Conservation (phyloP, 2,329 filamentous ascomycete genomes). For the Penicillium sp. region DNA sequence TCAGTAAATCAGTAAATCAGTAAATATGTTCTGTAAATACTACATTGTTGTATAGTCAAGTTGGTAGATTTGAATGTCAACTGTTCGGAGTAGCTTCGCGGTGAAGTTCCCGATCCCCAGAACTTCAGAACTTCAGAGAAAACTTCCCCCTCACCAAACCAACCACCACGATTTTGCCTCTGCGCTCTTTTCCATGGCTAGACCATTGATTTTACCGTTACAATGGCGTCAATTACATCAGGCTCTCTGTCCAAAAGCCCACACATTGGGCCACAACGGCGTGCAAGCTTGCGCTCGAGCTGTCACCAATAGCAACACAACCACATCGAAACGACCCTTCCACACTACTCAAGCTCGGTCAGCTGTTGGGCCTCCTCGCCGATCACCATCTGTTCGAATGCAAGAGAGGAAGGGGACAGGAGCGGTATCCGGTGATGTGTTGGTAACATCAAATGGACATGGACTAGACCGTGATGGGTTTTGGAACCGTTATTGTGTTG, state of each 20-base stretch:
- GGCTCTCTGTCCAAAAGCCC: not conserved
- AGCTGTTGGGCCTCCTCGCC: not conserved
- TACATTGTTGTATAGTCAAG: not conserved
- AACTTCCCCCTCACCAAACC: not conserved
- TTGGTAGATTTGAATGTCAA: not conserved
- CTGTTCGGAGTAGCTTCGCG: not conserved
- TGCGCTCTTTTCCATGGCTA: constrained; percentile 13
- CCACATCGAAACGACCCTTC: constrained; percentile 4
- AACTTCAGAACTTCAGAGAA: constrained; percentile 9
- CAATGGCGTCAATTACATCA: constrained; percentile 15
- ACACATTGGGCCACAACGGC: not conserved
- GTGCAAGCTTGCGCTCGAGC: not conserved
- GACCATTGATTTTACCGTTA: constrained; percentile 12
- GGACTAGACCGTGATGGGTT: not conserved
- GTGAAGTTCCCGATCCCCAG: constrained; percentile 8
- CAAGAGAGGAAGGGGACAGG: not conserved
- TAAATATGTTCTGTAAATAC: not conserved
- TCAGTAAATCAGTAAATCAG: too few species aligned
- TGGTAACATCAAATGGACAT: not conserved
- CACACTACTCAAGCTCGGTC: constrained; percentile 8
- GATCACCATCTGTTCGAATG: not conserved
- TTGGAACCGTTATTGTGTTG: not conserved
- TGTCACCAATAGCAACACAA: not conserved
- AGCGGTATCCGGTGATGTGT: not conserved
- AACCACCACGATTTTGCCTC: not conserved